Base-by-base conservation (phyloP, 495 filamentous ascomycete species). In the Lophium mytilinum region DNA sequence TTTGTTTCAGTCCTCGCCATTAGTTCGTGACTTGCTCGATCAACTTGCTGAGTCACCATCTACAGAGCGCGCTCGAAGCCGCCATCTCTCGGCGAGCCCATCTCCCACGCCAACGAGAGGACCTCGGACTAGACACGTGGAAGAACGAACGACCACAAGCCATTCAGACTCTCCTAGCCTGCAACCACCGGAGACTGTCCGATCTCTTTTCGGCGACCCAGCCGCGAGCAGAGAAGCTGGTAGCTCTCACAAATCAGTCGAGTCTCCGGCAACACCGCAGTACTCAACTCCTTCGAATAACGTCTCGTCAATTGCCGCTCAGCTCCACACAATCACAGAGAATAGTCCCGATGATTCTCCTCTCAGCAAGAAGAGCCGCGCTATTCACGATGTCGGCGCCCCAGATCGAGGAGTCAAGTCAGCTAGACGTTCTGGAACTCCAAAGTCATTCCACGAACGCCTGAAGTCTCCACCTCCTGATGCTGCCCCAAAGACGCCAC, bases 1-100 rank as follows among this genome's bases (percentile, higher is more conserved):
- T 24, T 70, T 83, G 2, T 81, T 83, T 58, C 64, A 74, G 36
- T 76, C 79, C 11, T 78, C 80, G 4, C 78, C 78, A 4, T 73
- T 75, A n/a, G 72, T 66, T 48, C 66, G 71, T 53, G 67, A 43
- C 14, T 42, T 59, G 67, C 51, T 40, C 60, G 66, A 50, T 34
- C 43, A 43, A 50, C 53, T n/a, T 50, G 37, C 46, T 52, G 37
- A 52, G 33, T 52, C 49, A 18, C 49, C 49, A 15, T 35, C n/a
- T 15, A 37, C 49, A 37, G 49, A 17, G 33, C 33, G 6, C 34
- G 10, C 33, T 52, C 39, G 17, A 56, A 15, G 48, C 40, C 39
- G 49, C 37, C 24, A 52, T 52, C 14, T 52, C 14, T 40, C 49
- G n/a, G 15, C 6, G 15, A 52, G 12, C 12, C 18, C 37, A 24